A percentile compares a stretch with the other conserved stretches of the same genome.
Evolutionary conservation across 192 early-diverging fungal species (phyloP).

Genomic region (Endogone sp.): DNA sequence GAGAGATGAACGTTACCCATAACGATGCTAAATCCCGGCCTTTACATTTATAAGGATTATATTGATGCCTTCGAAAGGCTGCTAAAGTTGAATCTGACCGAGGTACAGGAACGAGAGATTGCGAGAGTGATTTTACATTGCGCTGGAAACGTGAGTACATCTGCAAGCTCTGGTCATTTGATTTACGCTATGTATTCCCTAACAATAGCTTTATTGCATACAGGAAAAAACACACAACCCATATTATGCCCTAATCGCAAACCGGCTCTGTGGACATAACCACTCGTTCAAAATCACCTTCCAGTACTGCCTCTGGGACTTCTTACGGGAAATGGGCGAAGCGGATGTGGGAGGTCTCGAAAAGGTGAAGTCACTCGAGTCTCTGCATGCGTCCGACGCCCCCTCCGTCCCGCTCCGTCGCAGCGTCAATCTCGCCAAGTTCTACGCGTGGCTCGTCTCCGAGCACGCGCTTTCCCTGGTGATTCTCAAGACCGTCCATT

Average conservation of each 20-base stretch:
- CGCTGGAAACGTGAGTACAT: slow-evolving; percentile 60
- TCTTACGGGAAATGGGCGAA: slow-evolving; percentile 80
- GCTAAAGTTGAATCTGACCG: slow-evolving; percentile 76
- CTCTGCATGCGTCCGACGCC: slow-evolving; percentile 28
- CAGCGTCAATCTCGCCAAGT: slow-evolving; percentile 80
- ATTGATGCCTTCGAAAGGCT: slow-evolving; percentile 89
- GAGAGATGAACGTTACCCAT: not conserved
- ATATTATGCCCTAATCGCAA: slow-evolving; percentile 85
- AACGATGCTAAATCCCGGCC: not conserved
- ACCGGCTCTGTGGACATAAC: slow-evolving; percentile 72
- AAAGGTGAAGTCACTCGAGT: slow-evolving; percentile 28
- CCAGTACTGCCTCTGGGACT: slow-evolving; percentile 96
- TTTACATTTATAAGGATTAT: slow-evolving; percentile 62
- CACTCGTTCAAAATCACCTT: slow-evolving; percentile 86
- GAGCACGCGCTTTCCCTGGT: slow-evolving; percentile 67
- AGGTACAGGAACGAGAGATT: slow-evolving; percentile 94
- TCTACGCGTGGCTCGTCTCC: slow-evolving; percentile 78
- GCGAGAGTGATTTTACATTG: slow-evolving; percentile 90
- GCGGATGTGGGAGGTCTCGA: slow-evolving; percentile 73
- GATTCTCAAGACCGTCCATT: slow-evolving; percentile 74
- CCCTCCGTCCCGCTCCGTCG: slow-evolving; percentile 57
- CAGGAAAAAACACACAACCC: slow-evolving; percentile 90
- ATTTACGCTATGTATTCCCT: not conserved
- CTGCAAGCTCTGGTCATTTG: not conserved
- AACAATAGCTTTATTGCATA: not conserved